Conservation (phyloP, 2,329 filamentous ascomycete genomes). For the Grosmannia serpens region DNA sequence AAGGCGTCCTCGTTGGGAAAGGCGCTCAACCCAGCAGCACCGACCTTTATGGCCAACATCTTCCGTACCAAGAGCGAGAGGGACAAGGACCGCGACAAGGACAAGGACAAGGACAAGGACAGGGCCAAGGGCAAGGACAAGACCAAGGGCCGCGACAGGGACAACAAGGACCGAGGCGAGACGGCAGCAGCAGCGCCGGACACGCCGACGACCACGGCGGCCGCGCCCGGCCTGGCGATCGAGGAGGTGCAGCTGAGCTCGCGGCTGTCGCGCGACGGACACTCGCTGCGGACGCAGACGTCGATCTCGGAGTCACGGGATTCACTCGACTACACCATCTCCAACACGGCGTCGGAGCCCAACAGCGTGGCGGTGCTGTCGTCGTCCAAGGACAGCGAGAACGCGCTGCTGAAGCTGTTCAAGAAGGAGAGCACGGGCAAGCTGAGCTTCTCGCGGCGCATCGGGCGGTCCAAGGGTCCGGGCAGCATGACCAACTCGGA, state of each 20-base stretch:
- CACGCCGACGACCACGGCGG: conserved; percentile 18
- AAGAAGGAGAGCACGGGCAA: conserved; percentile 56
- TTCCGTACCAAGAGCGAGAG: conserved; percentile 33
- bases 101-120: conserved; percentile 25
- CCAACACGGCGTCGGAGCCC: conserved; percentile 46
- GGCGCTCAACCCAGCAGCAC: conserved; percentile 76
- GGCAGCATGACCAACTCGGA: conserved; percentile 47
- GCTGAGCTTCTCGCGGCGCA: conserved; percentile 48
- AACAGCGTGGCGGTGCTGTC: conserved; percentile 27
- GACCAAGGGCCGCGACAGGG: conserved; percentile 23
- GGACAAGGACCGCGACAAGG: conserved; percentile 27
- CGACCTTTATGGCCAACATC: conserved; percentile 70
- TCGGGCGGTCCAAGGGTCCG: conserved; percentile 36
- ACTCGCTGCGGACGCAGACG: conserved; percentile 45
- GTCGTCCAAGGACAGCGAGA: conserved; percentile 31
- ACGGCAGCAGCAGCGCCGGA: background rate
- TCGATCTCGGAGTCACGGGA: conserved; percentile 51
- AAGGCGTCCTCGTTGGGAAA: conserved; percentile 36
- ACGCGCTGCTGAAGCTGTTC: conserved; percentile 52
- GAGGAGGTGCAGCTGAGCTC: conserved; percentile 32
- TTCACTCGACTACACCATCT: conserved; percentile 43
- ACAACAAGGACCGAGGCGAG: conserved; percentile 11
- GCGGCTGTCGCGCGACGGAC: conserved; percentile 43
- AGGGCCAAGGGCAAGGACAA: conserved; percentile 25
- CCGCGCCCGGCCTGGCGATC: conserved; percentile 25